Base-by-base conservation (phyloP, 2,329 filamentous ascomycete genomes). In the Metarhizium anisopliae region DNA sequence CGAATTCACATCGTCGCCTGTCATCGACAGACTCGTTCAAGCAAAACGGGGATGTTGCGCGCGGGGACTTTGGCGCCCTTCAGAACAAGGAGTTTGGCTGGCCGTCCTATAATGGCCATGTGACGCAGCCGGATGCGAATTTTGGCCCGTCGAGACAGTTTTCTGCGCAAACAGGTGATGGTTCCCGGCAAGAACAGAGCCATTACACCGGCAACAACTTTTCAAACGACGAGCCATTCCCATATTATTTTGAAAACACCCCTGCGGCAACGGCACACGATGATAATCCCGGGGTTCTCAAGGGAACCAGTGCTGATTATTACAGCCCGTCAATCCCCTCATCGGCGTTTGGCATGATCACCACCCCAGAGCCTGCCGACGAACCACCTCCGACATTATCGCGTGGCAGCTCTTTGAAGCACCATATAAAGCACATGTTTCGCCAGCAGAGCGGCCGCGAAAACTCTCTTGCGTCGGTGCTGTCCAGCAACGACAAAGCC, bases 271-370 rank as follows among this genome's bases (percentile, higher is more conserved):
- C 38, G 38, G 60, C 64, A 10, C 59, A 55, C 4, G 62, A 67
- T 54, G 63, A 66, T 35, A 65, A 68, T 20, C 62, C 67, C 35
- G 66, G 64, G 47, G 65, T 68, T 43, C 68, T 70, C 47, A 66
- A 62, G 55, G 71, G 68, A 42, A 69, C 66, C 43, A 75, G 66
- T 53, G 70, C 71, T 47, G 71, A 74, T 56, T 75, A 75, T 57
- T 75, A 75, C 60, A 72, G 70, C 51, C 67, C 70, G 13, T 68
- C 68, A 2, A 68, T 75, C 49, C 72, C 72, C 2, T 72, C 71
- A 2, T 70, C 72, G 53, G 71, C 70, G 5, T 74, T 74, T 58
- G 72, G 71, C 58, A 73, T 74, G 71, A 61, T 65, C 13, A 59
- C 66, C 10, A 60, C 63, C 13, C 62, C 67, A 20, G 62, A 64